Percentiles rank a stretch among this genome's conserved stretches.
phyloP scores from a whole-genome alignment of 257 asterid species.

The Eucommia ulmoides region DNA sequence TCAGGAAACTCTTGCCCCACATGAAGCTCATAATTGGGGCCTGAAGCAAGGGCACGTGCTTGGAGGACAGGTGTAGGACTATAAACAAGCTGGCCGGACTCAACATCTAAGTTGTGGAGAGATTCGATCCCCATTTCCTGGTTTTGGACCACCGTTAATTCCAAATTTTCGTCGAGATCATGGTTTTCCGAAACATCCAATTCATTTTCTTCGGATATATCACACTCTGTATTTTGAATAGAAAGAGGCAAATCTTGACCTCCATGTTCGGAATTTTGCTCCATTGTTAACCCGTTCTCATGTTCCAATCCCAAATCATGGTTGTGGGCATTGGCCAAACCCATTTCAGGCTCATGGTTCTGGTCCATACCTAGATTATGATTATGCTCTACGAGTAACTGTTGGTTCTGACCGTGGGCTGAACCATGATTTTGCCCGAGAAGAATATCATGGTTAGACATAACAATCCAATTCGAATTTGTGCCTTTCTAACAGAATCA shows the following conservation, averaged over 20 bases:
- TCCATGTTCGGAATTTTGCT: constrained; percentile 51
- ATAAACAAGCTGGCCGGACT: constrained; percentile 34
- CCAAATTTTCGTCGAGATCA: constrained; percentile 67
- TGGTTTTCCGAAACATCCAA: constrained; percentile 39
- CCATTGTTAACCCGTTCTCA: constrained; percentile 36
- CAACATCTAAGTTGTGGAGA: constrained; percentile 35
- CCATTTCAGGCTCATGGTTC: constrained; percentile 30
- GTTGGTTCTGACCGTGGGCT: constrained; percentile 41
- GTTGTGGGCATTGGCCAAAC: constrained; percentile 34
- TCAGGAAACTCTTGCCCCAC: constrained; percentile 97
- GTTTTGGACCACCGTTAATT: constrained; percentile 49
- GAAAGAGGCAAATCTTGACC: constrained; percentile 33
- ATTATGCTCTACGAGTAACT: constrained; percentile 34
- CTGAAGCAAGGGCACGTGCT: constrained; percentile 45
- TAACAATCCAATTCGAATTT: constrained; percentile 9
- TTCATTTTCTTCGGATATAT: constrained; percentile 47
- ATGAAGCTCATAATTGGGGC: constrained; percentile 58
- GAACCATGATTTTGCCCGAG: constrained; percentile 35
- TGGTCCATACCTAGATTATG: constrained; percentile 36
- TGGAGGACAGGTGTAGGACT: constrained; percentile 63
- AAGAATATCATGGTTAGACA: constrained; percentile 37
- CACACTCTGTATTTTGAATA: constrained; percentile 36
- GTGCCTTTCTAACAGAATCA: constrained; percentile 3
- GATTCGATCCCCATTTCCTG: constrained; percentile 49
- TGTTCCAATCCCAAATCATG: too few relatives aligned